Evolutionary conservation across 805 yeast genomes (phyloP).

Genomic region (Candida piceae): DNA sequence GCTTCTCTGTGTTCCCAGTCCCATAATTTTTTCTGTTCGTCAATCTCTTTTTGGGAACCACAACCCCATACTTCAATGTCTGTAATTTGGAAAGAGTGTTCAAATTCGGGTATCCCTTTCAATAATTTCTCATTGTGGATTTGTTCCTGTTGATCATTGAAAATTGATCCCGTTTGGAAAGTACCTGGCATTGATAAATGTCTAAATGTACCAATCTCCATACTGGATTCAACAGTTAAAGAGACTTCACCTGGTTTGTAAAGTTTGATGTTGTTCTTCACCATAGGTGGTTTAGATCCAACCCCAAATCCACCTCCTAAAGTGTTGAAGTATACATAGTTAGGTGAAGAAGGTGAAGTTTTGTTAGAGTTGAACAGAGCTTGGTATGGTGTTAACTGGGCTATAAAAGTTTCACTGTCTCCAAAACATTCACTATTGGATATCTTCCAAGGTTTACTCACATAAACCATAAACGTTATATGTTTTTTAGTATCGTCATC

Average conservation of each 20-base stretch:
- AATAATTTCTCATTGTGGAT: neutral
- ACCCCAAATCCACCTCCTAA: constrained; percentile 79
- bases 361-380: constrained; percentile 38
- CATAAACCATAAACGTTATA: constrained; percentile 57
- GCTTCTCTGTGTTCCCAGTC: constrained; percentile 92
- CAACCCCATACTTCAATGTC: constrained; percentile 91
- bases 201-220: constrained; percentile 80
- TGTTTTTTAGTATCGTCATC: constrained; percentile 32
- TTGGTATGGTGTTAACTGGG: constrained; percentile 64
- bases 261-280: constrained; percentile 38
- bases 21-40: constrained; percentile 73
- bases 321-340: constrained; percentile 60
- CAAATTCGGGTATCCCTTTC: constrained; percentile 42
- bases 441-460: constrained; percentile 71
- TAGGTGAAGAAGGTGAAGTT: constrained; percentile 15
- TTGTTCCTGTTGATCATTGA: constrained; percentile 1
- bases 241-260: constrained; percentile 74
- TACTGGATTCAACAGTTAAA: constrained; percentile 65
- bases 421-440: constrained; percentile 75
- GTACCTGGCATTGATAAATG: constrained; percentile 56
- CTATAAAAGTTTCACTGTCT: constrained; percentile 46
- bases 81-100: constrained; percentile 63
- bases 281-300: constrained; percentile 64
- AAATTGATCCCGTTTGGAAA: constrained; percentile 34
- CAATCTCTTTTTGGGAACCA: constrained; percentile 73